Evolutionary conservation across 2,329 filamentous ascomycete species (phyloP).

Genomic region (Botrytis galanthina): DNA sequence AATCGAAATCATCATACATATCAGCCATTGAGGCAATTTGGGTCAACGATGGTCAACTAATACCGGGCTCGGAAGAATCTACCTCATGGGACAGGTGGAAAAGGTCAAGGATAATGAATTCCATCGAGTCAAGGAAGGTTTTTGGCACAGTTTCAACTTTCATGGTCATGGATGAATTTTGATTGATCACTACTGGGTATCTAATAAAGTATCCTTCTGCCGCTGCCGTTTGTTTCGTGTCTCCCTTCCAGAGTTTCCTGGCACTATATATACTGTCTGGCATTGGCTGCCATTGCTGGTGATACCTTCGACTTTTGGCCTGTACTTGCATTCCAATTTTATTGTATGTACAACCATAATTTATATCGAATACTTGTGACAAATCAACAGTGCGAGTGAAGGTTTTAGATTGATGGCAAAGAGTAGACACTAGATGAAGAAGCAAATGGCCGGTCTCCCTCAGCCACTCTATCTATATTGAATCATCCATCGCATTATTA

Average conservation of each 20-base stretch:
- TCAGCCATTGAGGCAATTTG: slow-evolving; percentile 2
- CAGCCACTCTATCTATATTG: neutral
- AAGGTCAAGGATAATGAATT: neutral
- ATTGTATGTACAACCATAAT: neutral
- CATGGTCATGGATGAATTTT: neutral
- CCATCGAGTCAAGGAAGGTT: neutral
- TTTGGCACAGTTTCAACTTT: neutral
- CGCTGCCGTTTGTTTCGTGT: neutral
- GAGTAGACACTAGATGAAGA: neutral
- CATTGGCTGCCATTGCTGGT: neutral
- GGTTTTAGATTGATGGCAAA: neutral
- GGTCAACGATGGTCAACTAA: neutral
- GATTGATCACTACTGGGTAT: neutral
- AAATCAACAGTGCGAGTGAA: neutral
- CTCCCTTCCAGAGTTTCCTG: neutral
- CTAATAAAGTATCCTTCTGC: neutral
- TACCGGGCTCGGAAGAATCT: neutral
- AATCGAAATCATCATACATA: neutral
- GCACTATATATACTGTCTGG: neutral
- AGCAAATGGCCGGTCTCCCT: neutral
- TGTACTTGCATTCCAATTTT: neutral
- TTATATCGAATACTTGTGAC: neutral
- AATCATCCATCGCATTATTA: neutral
- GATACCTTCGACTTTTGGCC: neutral
- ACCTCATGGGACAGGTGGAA: neutral